phyloP scores from a whole-genome alignment of 1,284 basidiomycete genomes.

The Flammula alnicola region DNA sequence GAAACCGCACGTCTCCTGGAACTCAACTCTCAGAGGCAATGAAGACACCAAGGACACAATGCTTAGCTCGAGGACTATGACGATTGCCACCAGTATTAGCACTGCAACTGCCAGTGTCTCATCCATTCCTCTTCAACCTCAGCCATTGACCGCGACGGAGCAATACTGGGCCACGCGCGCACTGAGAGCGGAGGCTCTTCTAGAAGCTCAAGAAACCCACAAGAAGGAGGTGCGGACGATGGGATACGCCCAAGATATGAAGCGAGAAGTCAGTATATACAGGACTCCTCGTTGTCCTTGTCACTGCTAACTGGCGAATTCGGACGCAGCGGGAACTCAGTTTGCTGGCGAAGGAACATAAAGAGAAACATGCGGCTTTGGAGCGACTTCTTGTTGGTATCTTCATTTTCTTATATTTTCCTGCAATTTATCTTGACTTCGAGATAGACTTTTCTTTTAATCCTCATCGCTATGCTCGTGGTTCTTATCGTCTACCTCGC shows the following conservation, averaged over 20 bases:
- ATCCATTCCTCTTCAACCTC: conserved; percentile 4
- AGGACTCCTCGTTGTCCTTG: not conserved
- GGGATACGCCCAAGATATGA: conserved; percentile 44
- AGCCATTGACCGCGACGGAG: conserved; percentile 43
- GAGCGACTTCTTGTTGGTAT: conserved; percentile 57
- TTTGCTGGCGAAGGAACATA: conserved; percentile 41
- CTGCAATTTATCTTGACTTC: not conserved
- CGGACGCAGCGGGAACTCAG: conserved; percentile 46
- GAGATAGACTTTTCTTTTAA: conserved; percentile 45
- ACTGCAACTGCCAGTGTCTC: not conserved
- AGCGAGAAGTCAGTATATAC: conserved; percentile 49
- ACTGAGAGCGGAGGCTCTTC: conserved; percentile 59
- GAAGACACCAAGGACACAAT: not conserved
- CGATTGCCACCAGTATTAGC: not conserved
- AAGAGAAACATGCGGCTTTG: conserved; percentile 48
- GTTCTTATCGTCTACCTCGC: conserved; percentile 48
- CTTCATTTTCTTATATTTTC: not conserved
- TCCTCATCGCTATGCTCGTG: conserved; percentile 44
- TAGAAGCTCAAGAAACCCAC: conserved; percentile 51
- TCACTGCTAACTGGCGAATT: not conserved
- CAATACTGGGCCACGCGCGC: conserved; percentile 70
- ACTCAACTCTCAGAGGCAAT: no score
- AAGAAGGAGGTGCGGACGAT: conserved; percentile 49
- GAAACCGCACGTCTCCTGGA: no score
- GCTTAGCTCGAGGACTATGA: conserved; percentile 6